These are phyloP conservation scores for Viola odorata DNA, from an alignment of 345 rosid species.

Conservation along the genomic window DNA sequence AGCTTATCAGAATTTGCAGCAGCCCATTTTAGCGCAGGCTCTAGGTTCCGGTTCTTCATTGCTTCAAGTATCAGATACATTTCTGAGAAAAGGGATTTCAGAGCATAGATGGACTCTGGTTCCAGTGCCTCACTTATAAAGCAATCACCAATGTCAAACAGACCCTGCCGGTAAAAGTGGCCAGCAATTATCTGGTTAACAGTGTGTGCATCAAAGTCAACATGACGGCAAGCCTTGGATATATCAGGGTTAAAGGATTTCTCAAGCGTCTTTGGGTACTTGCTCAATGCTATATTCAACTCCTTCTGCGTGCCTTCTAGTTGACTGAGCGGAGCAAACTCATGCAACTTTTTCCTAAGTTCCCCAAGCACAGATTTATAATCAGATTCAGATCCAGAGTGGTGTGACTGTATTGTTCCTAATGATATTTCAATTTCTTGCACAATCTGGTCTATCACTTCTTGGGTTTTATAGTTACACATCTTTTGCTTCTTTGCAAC, in stretches of 20 bases:
- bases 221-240: conserved; percentile 57
- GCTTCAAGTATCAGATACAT: conserved; percentile 61
- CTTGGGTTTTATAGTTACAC: conserved; percentile 46
- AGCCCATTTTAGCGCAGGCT: conserved; percentile 61
- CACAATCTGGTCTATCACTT: conserved; percentile 41
- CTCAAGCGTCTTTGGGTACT: conserved; percentile 58
- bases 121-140: conserved; percentile 45
- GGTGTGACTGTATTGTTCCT: conserved; percentile 20
- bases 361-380: conserved; percentile 33
- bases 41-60: conserved; percentile 45
- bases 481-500: conserved; percentile 69
- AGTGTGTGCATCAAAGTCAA: conserved; percentile 46
- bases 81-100: conserved; percentile 44
- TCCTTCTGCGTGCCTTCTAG: conserved; percentile 63
- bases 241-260: conserved; percentile 54
- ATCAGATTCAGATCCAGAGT: conserved; percentile 21
- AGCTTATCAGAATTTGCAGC: conserved; percentile 47
- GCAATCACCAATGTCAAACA: conserved; percentile 62
- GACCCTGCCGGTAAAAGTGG: conserved; percentile 62
- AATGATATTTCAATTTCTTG: conserved; percentile 52
- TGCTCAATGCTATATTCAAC: conserved; percentile 49
- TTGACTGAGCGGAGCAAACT: conserved; percentile 37
- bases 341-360: conserved; percentile 41
- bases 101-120: conserved; percentile 33
- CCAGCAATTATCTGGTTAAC: conserved; percentile 60